Evolutionary conservation across 768 basidiomycete species (phyloP), one percentile per base, ranked within the genome.

Genomic region (Fistulinella prunicolor): DNA sequence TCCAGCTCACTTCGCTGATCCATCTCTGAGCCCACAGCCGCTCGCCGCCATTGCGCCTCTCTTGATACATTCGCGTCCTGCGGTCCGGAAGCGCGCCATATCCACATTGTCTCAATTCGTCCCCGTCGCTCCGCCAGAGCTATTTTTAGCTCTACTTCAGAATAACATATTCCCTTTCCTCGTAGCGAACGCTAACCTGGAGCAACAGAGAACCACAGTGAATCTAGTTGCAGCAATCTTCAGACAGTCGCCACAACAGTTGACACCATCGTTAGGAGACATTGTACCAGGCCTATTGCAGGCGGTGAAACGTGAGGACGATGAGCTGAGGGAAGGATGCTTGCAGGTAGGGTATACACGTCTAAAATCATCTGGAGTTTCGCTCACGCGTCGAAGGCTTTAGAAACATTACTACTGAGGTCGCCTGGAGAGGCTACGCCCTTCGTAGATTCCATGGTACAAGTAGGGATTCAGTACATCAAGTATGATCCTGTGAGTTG

Each of bases 41-140:
- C 69, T 93, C 5, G 63, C 70, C 6, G 82, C 85, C 17, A 78
- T 88, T 46, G 85, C 80, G 1, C 89, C 81, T 30, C 77, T 89
- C 24, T 78, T 91, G 38, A 76, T 74, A n/a, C 89, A 87, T 68
- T 61, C 77, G 8, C 84, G 93, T 4, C 80, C 88, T 9, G 91
- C 92, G 0, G 89, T 98, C 44, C 83, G 94, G 42, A 98, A 98
- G 73, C 86, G 94, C 43, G 89, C 92, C 3, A 94, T 97, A 49
- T 73, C 83, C 30, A 90, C 93, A 0, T 66, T 93, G 35, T 87
- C 91, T 0, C 89, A 92, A 55, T 88, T 93, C 63, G 77, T 94
- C 32, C 87, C 85, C 14, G 80, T 82, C 36, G 85, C 86, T 9
- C 80, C 79, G 34, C 73, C 81, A 4, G 71, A 75, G 3, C 66